Evolutionary conservation across 2,329 filamentous ascomycete genomes (phyloP).

Genomic region (Ascochyta rabiei): DNA sequence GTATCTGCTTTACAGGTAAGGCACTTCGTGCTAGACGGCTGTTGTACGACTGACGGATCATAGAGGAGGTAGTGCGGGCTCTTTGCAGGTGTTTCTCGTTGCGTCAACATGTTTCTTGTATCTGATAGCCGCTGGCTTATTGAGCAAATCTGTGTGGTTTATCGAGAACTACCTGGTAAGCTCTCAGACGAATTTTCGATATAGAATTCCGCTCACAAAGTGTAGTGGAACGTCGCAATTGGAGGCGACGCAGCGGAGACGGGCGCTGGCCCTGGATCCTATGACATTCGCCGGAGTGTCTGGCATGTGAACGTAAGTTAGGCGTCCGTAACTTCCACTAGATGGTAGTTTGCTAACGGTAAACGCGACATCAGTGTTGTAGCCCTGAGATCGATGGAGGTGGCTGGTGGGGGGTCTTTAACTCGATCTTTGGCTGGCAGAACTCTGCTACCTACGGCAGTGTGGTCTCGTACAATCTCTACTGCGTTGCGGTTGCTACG

Average conservation of each 20-base stretch:
- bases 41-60: neutral
- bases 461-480: constrained; percentile 82
- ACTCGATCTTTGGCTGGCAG: constrained; percentile 81
- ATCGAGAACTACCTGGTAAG: constrained; percentile 64
- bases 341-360: neutral
- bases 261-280: constrained; percentile 74
- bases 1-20: constrained; percentile 64
- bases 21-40: constrained; percentile 56
- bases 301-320: constrained; percentile 77
- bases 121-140: constrained; percentile 79
- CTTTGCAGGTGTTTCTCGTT: constrained; percentile 76
- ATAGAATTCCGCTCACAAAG: constrained; percentile 13
- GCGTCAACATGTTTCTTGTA: constrained; percentile 81
- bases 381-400: constrained; percentile 73
- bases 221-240: constrained; percentile 34
- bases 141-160: constrained; percentile 75
- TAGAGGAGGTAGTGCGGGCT: constrained; percentile 62
- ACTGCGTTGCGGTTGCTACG: constrained; percentile 75
- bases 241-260: constrained; percentile 67
- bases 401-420: constrained; percentile 84
- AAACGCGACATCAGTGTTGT: constrained; percentile 64
- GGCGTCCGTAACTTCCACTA: neutral
- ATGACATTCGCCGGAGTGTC: constrained; percentile 75
- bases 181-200: constrained; percentile 62
- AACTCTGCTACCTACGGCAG: constrained; percentile 87